phyloP scores from a whole-genome alignment of 1,139 yeast species.

The Candida tropicalis region DNA sequence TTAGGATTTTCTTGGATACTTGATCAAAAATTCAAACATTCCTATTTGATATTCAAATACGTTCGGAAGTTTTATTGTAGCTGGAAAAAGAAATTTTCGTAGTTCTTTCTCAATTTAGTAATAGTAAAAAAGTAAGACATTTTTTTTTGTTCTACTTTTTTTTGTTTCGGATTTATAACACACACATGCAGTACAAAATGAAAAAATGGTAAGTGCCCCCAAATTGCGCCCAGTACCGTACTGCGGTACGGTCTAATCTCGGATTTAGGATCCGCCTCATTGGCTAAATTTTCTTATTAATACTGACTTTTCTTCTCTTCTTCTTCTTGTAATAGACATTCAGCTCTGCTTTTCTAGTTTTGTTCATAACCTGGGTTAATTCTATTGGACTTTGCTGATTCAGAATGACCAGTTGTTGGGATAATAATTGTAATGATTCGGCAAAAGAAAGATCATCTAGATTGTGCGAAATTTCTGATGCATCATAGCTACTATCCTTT shows the following conservation, averaged over 20 bases:
- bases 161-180: neutral
- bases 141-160: too few species aligned
- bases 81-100: neutral
- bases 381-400: constrained; percentile 5
- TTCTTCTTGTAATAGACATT: neutral
- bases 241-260: neutral
- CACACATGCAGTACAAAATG: neutral
- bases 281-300: constrained; percentile 2
- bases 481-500: neutral
- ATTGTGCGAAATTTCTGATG: neutral
- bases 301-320: constrained; percentile 10
- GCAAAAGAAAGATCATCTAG: constrained; percentile 19
- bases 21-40: neutral
- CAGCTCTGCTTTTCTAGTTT: neutral
- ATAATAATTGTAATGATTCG: constrained; percentile 21
- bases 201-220: neutral
- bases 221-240: neutral
- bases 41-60: constrained; percentile 3
- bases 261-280: neutral
- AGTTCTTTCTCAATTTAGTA: constrained; percentile 3
- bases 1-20: constrained; percentile 3
- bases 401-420: constrained; percentile 14
- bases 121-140: neutral
- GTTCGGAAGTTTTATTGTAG: neutral
- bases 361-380: neutral